A percentile compares a stretch with the other conserved stretches of the same genome.
These are phyloP conservation scores for Phytopythium ostracodes DNA, from an alignment of 352 stramenopile species.

Conservation along the genomic window DNA sequence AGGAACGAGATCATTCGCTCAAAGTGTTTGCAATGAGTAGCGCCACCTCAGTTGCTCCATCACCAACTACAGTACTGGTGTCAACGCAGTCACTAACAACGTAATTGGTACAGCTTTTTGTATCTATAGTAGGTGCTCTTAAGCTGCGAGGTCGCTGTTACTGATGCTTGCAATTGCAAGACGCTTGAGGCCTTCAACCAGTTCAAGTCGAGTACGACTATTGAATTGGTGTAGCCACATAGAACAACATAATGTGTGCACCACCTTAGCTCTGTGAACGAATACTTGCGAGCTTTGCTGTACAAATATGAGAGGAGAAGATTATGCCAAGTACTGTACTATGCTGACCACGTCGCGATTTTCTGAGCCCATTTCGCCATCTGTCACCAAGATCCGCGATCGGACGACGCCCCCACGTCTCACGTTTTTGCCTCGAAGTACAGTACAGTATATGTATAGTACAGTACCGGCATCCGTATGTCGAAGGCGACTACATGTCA, in stretches of 20 bases:
- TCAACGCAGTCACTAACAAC: too few relatives aligned
- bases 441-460: too few relatives aligned
- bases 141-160: too few relatives aligned
- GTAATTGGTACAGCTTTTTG: too few relatives aligned
- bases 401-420: slow-evolving; percentile 1
- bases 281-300: not conserved
- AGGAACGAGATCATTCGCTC: too few relatives aligned
- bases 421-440: slow-evolving; percentile 7
- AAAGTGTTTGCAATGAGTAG: too few relatives aligned
- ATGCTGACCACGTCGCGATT: not conserved
- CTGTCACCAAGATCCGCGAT: slow-evolving; percentile 1
- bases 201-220: not conserved
- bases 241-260: not conserved
- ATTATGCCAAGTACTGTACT: not conserved
- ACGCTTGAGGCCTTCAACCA: not conserved
- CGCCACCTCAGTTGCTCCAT: too few relatives aligned
- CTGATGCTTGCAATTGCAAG: too few relatives aligned
- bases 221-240: not conserved
- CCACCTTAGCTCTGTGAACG: not conserved
- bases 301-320: not conserved
- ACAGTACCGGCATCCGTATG: too few relatives aligned
- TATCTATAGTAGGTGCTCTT: too few relatives aligned
- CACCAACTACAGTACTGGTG: too few relatives aligned
- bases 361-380: not conserved
- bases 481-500: too few relatives aligned